Conservation (phyloP, 2,329 filamentous ascomycete species). For the Xylariaceae sp. region DNA sequence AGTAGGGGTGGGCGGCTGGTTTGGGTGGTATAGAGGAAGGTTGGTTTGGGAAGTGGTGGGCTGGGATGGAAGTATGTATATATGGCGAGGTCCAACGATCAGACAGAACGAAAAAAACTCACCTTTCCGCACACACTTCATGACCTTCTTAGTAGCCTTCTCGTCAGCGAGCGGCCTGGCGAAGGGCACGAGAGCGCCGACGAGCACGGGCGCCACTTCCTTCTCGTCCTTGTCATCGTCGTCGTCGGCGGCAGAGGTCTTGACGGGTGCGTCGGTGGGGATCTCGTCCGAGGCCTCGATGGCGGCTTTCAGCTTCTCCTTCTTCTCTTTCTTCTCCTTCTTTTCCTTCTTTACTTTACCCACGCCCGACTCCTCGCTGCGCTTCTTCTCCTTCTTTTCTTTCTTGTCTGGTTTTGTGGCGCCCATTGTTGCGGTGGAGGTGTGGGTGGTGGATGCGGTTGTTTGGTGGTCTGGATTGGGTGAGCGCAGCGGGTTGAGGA, state of each 20-base stretch:
- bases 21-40: background rate
- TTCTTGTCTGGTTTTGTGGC: constrained; percentile 36
- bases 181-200: constrained; percentile 74
- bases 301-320: constrained; percentile 65
- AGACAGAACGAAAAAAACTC: constrained; percentile 26
- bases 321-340: constrained; percentile 64
- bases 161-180: constrained; percentile 78
- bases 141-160: constrained; percentile 66
- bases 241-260: constrained; percentile 42
- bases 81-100: constrained; percentile 10
- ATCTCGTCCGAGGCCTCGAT: constrained; percentile 61
- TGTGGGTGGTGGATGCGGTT: no score
- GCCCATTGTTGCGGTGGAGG: constrained; percentile 27
- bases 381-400: constrained; percentile 55
- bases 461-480: no score
- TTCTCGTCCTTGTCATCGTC: constrained; percentile 47
- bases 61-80: background rate
- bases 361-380: constrained; percentile 53
- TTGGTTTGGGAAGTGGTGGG: background rate
- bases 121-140: constrained; percentile 58
- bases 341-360: constrained; percentile 62
- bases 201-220: constrained; percentile 41
- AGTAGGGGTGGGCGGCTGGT: constrained; percentile 12
- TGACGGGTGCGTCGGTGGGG: constrained; percentile 52
- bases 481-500: no score